A percentile compares a stretch with the other conserved stretches of the same genome.
These are phyloP conservation scores for Cladophialophora bantiana DNA, from an alignment of 2,329 filamentous ascomycete genomes.

Conservation along the genomic window DNA sequence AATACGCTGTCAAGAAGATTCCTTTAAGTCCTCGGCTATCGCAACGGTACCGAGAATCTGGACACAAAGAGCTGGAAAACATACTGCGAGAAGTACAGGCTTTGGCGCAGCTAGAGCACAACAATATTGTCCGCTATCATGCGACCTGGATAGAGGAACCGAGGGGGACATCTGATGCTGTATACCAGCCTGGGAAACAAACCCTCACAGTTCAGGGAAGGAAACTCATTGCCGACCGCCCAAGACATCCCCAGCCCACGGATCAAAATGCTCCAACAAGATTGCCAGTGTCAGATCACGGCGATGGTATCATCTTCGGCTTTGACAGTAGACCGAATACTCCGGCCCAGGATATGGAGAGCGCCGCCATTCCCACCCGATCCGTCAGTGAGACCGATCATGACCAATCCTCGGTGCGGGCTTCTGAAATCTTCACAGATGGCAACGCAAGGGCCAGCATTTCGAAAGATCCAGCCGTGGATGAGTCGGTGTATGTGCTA, in stretches of 20 bases:
- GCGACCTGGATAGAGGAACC: conserved; percentile 67
- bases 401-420: conserved; percentile 25
- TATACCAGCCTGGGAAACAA: conserved; percentile 12
- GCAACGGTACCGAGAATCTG: conserved; percentile 59
- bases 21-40: conserved; percentile 61
- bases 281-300: conserved; percentile 8
- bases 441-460: conserved; percentile 27
- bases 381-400: conserved; percentile 20
- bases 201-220: conserved; percentile 25
- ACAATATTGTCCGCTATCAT: conserved; percentile 71
- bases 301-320: conserved; percentile 36
- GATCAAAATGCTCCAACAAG: neutral
- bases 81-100: conserved; percentile 68
- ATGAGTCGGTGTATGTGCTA: conserved; percentile 48
- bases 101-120: conserved; percentile 68
- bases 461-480: conserved; percentile 41
- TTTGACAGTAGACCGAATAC: conserved; percentile 28
- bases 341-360: conserved; percentile 13
- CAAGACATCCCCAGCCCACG: conserved; percentile 1
- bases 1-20: conserved; percentile 73
- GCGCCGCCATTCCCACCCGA: conserved; percentile 9
- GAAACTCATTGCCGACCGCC: conserved; percentile 26
- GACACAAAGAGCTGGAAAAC: conserved; percentile 61
- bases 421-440: conserved; percentile 38
- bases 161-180: conserved; percentile 12